Evolutionary conservation across 352 stramenopile genomes (phyloP).

Genomic region (Pythium plurisporium): DNA sequence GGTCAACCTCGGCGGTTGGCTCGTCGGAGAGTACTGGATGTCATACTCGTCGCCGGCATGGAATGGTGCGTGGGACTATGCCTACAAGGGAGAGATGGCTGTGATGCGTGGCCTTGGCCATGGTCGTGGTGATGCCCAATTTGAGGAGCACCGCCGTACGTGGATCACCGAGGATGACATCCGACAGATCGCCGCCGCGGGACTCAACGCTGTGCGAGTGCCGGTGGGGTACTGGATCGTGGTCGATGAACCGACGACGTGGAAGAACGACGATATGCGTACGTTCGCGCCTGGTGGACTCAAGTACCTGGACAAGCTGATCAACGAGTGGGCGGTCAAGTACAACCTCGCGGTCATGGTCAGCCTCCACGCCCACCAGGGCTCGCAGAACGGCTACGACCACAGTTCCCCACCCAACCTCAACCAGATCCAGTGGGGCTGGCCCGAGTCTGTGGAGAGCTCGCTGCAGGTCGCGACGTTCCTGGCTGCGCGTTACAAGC

Average conservation of each 20-base stretch:
- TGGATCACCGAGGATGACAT: slow-evolving; percentile 61
- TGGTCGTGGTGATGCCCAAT: slow-evolving; percentile 25
- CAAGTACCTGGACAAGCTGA: slow-evolving; percentile 47
- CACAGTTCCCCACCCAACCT: slow-evolving; percentile 31
- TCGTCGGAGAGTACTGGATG: slow-evolving; percentile 46
- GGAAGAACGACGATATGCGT: background rate
- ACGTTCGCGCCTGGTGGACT: slow-evolving; percentile 24
- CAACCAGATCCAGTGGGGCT: slow-evolving; percentile 24
- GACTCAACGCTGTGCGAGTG: slow-evolving; percentile 30
- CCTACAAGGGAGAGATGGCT: slow-evolving; percentile 16
- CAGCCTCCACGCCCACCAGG: slow-evolving; percentile 48
- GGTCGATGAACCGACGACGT: slow-evolving; percentile 13
- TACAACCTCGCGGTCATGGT: slow-evolving; percentile 56
- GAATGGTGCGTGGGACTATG: slow-evolving; percentile 40
- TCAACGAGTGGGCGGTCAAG: slow-evolving; percentile 44
- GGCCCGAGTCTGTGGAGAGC: slow-evolving; percentile 25
- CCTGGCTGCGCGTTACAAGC: slow-evolving; percentile 39
- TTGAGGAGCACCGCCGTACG: slow-evolving; percentile 45
- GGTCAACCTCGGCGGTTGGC: slow-evolving; percentile 56
- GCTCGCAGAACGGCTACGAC: slow-evolving; percentile 58
- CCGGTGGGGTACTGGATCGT: slow-evolving; percentile 61
- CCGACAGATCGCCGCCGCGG: slow-evolving; percentile 25
- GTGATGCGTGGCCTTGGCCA: slow-evolving; percentile 18
- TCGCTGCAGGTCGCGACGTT: slow-evolving; percentile 38
- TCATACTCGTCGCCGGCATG: slow-evolving; percentile 49